These are phyloP conservation scores for Zymoseptoria passerinii DNA, from an alignment of 2,329 filamentous ascomycete species.

Conservation along the genomic window DNA sequence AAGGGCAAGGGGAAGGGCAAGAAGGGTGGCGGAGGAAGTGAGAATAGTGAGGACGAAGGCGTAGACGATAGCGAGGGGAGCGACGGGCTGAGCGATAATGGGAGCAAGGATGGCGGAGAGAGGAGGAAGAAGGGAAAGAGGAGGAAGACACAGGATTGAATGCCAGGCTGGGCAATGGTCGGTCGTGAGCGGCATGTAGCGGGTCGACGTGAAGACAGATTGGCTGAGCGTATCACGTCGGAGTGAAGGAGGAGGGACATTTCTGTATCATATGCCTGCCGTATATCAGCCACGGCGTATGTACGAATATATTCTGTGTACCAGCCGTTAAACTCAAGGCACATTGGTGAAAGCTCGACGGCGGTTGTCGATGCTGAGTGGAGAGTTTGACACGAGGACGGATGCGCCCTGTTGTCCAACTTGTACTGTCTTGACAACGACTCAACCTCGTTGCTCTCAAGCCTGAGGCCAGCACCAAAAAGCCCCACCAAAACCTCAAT, in stretches of 20 bases:
- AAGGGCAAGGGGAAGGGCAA: slow-evolving; percentile 25
- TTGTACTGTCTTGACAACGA: background rate
- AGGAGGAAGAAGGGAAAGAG: slow-evolving; percentile 19
- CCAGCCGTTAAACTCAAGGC: background rate
- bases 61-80: background rate
- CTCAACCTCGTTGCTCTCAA: background rate
- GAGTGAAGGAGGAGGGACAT: background rate
- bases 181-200: background rate
- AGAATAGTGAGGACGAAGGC: slow-evolving; percentile 9
- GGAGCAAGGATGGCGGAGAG: slow-evolving; percentile 11
- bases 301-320: background rate
- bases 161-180: background rate
- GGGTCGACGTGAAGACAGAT: background rate
- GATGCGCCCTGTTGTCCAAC: too few species aligned
- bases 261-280: background rate
- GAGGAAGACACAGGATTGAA: slow-evolving; percentile 7
- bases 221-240: background rate
- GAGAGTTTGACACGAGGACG: background rate
- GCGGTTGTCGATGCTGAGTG: background rate
- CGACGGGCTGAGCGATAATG: slow-evolving; percentile 6
- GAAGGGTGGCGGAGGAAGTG: slow-evolving; percentile 9
- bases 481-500: background rate
- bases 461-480: background rate
- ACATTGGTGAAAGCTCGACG: background rate
- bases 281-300: background rate